These are phyloP conservation scores for Fremontodendron californicum DNA, from an alignment of 345 rosid species.

Conservation along the genomic window DNA sequence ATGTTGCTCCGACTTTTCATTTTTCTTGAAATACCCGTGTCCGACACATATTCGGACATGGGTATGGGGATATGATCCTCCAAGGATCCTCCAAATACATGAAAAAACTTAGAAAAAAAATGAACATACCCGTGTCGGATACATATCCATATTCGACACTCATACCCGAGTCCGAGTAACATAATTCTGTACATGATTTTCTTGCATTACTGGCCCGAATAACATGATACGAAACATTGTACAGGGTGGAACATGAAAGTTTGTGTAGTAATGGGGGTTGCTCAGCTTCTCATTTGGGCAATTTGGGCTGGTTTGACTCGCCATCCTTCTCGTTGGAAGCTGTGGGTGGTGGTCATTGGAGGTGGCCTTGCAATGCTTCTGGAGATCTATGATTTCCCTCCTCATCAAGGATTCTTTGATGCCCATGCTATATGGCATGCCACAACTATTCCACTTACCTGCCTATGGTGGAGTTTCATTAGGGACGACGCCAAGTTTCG, in stretches of 20 bases:
- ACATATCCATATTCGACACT: too few species aligned
- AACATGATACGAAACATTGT: neutral
- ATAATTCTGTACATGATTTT: neutral
- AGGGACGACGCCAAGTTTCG: constrained; percentile 57
- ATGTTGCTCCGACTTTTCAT: too few species aligned
- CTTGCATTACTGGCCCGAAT: neutral
- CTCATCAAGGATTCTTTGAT: constrained; percentile 56
- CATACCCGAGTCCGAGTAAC: too few species aligned
- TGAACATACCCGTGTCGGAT: too few species aligned
- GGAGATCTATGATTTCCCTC: constrained; percentile 76
- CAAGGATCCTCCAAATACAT: too few species aligned
- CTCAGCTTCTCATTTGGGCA: constrained; percentile 58
- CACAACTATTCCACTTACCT: constrained; percentile 51
- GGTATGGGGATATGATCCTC: too few species aligned
- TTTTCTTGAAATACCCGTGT: too few species aligned
- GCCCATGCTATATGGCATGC: constrained; percentile 80
- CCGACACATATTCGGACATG: too few species aligned
- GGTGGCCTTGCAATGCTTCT: constrained; percentile 65
- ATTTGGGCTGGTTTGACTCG: constrained; percentile 51
- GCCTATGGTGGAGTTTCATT: constrained; percentile 76
- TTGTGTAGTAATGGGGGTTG: neutral
- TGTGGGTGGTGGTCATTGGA: constrained; percentile 58
- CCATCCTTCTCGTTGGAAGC: constrained; percentile 67
- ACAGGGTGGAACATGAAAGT: constrained; percentile 7
- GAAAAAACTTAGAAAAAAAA: too few species aligned